Conservation (phyloP, 2,329 filamentous ascomycete species). For the Colletotrichum sp. region DNA sequence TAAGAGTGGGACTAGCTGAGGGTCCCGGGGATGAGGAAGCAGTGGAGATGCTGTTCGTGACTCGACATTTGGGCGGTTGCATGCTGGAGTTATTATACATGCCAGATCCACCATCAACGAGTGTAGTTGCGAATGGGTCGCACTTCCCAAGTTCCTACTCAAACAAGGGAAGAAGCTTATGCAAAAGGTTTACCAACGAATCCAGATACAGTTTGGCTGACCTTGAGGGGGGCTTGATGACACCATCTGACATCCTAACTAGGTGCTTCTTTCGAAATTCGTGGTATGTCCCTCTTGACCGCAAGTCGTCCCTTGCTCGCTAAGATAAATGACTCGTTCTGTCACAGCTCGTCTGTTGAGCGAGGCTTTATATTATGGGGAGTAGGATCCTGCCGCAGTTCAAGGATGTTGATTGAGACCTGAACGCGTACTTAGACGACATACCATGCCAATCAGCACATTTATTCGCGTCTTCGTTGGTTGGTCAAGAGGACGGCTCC, state of each 20-base stretch:
- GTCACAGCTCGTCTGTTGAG: not conserved
- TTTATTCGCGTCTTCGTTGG: accelerated
- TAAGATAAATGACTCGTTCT: not conserved
- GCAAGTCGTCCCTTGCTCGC: not conserved
- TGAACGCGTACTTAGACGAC: not conserved
- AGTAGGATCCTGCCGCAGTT: not conserved
- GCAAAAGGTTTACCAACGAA: not conserved
- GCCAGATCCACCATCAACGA: not conserved
- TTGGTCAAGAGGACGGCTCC: not conserved
- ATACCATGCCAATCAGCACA: not conserved
- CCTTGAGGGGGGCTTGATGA: not conserved
- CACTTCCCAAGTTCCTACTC: not conserved
- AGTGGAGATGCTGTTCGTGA: not conserved
- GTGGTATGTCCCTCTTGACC: not conserved
- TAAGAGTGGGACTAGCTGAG: not conserved
- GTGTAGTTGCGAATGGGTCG: not conserved
- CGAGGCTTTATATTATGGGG: not conserved
- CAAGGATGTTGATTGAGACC: not conserved
- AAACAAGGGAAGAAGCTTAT: not conserved
- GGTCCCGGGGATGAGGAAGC: not conserved
- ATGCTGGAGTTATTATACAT: not conserved
- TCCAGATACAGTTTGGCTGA: not conserved
- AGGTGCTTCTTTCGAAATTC: not conserved
- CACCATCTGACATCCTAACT: not conserved
- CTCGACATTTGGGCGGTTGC: not conserved